These are phyloP conservation scores for Suhomyces taliae DNA, from an alignment of 1,139 yeast species.

Conservation along the genomic window DNA sequence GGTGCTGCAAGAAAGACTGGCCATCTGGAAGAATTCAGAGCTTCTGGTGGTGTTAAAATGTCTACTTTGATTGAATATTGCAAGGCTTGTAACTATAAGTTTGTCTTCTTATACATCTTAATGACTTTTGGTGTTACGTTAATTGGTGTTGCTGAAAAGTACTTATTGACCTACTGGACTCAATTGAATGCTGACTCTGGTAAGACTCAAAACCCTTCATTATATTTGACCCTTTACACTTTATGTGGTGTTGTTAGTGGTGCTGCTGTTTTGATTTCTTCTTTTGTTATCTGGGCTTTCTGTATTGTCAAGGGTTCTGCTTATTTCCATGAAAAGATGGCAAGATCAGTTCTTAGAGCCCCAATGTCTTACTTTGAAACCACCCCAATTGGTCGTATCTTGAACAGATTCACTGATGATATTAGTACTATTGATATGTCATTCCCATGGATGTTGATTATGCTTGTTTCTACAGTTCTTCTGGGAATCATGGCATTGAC, in stretches of 20 bases:
- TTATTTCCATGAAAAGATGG: slow-evolving; percentile 29
- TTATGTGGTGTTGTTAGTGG: slow-evolving; percentile 24
- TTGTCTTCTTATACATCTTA: slow-evolving; percentile 22
- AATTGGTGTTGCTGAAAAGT: slow-evolving; percentile 23
- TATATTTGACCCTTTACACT: slow-evolving; percentile 23
- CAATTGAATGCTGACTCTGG: slow-evolving; percentile 23
- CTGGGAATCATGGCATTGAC: slow-evolving; percentile 19
- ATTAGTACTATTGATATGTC: slow-evolving; percentile 24
- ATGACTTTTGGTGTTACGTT: slow-evolving; percentile 18
- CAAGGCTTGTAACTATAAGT: slow-evolving; percentile 27
- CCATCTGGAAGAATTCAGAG: slow-evolving; percentile 23
- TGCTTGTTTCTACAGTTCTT: slow-evolving; percentile 16
- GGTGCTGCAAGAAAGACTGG: slow-evolving; percentile 19
- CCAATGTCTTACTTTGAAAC: slow-evolving; percentile 37
- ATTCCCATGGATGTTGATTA: slow-evolving; percentile 27
- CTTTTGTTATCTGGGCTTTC: slow-evolving; percentile 27
- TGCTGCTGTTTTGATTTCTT: slow-evolving; percentile 22
- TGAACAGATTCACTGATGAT: slow-evolving; percentile 33
- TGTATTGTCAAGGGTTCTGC: slow-evolving; percentile 27
- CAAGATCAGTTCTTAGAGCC: slow-evolving; percentile 25
- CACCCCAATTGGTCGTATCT: slow-evolving; percentile 31
- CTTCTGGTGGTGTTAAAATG: slow-evolving; percentile 26
- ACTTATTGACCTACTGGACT: slow-evolving; percentile 29
- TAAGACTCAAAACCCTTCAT: slow-evolving; percentile 18
- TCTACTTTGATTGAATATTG: slow-evolving; percentile 25